phyloP scores from a whole-genome alignment of 768 basidiomycete genomes.

The Candolleomyces aberdarensis region DNA sequence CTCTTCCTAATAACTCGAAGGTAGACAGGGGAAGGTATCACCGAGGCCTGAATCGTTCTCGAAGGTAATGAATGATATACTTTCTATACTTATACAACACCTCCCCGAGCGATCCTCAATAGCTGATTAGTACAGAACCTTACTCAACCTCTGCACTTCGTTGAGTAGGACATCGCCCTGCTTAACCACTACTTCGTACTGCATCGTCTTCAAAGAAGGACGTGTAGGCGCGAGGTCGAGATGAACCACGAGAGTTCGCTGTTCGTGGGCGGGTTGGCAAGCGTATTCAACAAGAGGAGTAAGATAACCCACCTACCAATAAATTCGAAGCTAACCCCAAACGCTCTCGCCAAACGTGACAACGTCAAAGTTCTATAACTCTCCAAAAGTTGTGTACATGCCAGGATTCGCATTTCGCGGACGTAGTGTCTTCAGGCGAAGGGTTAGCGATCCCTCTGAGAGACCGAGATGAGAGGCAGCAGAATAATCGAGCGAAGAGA shows the following conservation, averaged over 20 bases:
- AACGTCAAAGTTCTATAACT: constrained; percentile 87
- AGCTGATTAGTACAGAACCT: constrained; percentile 63
- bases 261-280: neutral
- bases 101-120: too few species aligned
- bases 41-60: too few species aligned
- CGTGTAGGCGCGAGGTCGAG: constrained; percentile 75
- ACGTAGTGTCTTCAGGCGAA: constrained; percentile 90
- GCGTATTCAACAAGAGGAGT: neutral
- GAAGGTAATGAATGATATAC: too few species aligned
- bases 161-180: constrained; percentile 89
- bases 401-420: constrained; percentile 94
- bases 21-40: too few species aligned
- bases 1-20: too few species aligned
- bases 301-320: constrained; percentile 70
- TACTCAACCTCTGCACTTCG: constrained; percentile 84
- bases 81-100: too few species aligned
- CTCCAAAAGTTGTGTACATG: constrained; percentile 90
- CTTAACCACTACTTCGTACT: constrained; percentile 91
- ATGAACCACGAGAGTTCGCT: constrained; percentile 94
- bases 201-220: constrained; percentile 63
- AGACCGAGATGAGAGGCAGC: constrained; percentile 43
- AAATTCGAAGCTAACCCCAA: constrained; percentile 86
- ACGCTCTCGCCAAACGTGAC: constrained; percentile 79
- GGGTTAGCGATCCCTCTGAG: too few species aligned
- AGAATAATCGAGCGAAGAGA: constrained; percentile 80